phyloP scores from a whole-genome alignment of 306 rosid species.

The Psophocarpus tetragonolobus region DNA sequence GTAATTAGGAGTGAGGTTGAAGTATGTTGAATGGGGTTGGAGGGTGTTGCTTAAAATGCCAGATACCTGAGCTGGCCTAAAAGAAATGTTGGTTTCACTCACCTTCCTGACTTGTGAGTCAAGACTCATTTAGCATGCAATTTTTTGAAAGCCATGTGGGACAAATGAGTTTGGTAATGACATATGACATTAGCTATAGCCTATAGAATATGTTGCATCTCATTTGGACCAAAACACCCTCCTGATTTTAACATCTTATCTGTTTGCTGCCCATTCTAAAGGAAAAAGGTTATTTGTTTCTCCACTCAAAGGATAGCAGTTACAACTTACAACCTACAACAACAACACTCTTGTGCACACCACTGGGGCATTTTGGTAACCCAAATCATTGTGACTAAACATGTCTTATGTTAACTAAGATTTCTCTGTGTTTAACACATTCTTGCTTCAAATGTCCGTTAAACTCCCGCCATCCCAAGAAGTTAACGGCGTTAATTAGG shows the following conservation, averaged over 20 bases:
- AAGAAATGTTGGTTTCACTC: constrained; percentile 53
- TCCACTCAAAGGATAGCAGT: neutral
- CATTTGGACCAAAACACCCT: constrained; percentile 39
- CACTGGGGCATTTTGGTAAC: constrained; percentile 14
- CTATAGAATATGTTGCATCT: neutral
- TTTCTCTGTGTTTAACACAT: neutral
- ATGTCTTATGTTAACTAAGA: neutral
- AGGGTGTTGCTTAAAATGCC: constrained; percentile 68
- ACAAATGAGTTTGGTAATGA: constrained; percentile 19
- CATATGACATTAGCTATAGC: constrained; percentile 5
- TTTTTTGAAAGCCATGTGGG: constrained; percentile 7
- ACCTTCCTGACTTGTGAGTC: constrained; percentile 64
- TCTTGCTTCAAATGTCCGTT: constrained; percentile 54
- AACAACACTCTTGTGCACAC: neutral
- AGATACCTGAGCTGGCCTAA: constrained; percentile 37
- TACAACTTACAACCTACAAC: too few species aligned
- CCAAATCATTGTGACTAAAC: neutral
- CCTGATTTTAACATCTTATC: constrained; percentile 35
- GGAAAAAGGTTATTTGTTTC: neutral
- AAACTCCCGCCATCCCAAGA: constrained; percentile 11
- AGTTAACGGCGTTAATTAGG: constrained; percentile 52
- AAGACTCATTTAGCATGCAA: constrained; percentile 37
- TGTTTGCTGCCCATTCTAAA: neutral
- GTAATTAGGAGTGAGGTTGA: constrained; percentile 71
- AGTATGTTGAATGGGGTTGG: constrained; percentile 57